Conservation (phyloP, 1,284 basidiomycete species). For the Cutaneotrichosporon arboriforme region DNA sequence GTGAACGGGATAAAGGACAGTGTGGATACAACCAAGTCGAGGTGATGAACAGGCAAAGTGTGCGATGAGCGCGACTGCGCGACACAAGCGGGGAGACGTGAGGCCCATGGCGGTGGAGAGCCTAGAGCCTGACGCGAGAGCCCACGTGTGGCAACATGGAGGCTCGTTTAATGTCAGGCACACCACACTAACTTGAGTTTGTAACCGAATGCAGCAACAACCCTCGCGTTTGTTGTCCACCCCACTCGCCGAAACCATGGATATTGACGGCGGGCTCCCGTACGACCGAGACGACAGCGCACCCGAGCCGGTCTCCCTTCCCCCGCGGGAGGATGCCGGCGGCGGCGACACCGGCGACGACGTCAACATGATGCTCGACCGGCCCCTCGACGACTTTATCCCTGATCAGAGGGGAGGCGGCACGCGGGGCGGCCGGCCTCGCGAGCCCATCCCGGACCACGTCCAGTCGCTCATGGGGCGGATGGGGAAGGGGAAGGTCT, state of each 20-base stretch:
- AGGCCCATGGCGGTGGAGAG: too few species aligned
- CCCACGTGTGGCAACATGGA: too few species aligned
- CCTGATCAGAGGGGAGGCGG: neutral
- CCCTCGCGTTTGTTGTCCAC: neutral
- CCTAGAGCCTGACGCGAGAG: too few species aligned
- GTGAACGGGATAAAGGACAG: too few species aligned
- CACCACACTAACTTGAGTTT: too few species aligned
- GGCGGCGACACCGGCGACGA: slow-evolving; percentile 4
- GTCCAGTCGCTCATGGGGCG: slow-evolving; percentile 37
- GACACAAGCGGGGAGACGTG: neutral
- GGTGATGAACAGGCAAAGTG: neutral
- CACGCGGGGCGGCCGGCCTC: neutral
- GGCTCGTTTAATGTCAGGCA: too few species aligned
- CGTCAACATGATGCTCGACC: slow-evolving; percentile 26
- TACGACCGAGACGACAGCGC: slow-evolving; percentile 25
- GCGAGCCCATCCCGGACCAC: slow-evolving; percentile 30
- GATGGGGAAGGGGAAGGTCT: slow-evolving; percentile 43
- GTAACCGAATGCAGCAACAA: too few species aligned
- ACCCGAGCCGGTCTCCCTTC: neutral
- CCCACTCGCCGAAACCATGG: slow-evolving; percentile 5
- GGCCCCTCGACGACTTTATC: slow-evolving; percentile 35
- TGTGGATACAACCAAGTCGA: neutral
- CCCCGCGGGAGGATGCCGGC: neutral
- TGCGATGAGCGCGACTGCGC: neutral
- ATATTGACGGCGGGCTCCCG: slow-evolving; percentile 25